Evolutionary conservation across 768 basidiomycete species (phyloP), one percentile per base, ranked within the genome.

Genomic region (Kondoa malvinella): DNA sequence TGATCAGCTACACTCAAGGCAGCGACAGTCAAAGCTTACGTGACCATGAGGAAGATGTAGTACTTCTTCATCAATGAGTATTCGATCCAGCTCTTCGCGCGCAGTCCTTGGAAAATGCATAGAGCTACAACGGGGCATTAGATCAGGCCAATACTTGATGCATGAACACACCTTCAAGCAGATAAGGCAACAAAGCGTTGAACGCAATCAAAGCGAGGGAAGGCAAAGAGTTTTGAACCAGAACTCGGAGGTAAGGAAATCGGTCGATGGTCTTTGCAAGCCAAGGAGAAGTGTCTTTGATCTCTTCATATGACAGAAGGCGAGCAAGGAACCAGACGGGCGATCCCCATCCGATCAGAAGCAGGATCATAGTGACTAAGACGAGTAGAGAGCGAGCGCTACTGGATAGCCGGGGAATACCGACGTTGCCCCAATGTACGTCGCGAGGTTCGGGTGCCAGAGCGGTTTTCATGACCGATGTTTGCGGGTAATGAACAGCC

Each of bases 31-130:
- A 68, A 56, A 1, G 25, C 31, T n/a, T 32, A 26, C 1, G 14
- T 25, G 34, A 74, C 66, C 15, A 69, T 60, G 1, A 96, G 81
- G 80, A 95, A 94, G 33, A 95, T 80, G 74, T 92, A 91, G 76
- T 95, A 95, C 91, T 96, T 97, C 73, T 86, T 88, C 76, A 99
- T 77, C 58, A 96, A 78, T 0, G 90, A 90, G 73, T 89, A 92
- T 74, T 97, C 94, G 34, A 96, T 84, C 85, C 89, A 87, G 74
- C 91, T 94, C 31, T 91, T 80, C 2, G 94, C 91, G 34, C 84
- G 85, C 72, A 85, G 87, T 2, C 92, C 95, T 76, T 97, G 89
- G n/a, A 86, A 78, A 75, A 60, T 34, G 26, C 26, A 21, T 66
- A 66, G 59, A 17, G 57, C 17, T 50, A 50, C 8, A 50, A 50